Evolutionary conservation across 2,329 filamentous ascomycete species (phyloP).

Genomic region (Huntiella omanensis): DNA sequence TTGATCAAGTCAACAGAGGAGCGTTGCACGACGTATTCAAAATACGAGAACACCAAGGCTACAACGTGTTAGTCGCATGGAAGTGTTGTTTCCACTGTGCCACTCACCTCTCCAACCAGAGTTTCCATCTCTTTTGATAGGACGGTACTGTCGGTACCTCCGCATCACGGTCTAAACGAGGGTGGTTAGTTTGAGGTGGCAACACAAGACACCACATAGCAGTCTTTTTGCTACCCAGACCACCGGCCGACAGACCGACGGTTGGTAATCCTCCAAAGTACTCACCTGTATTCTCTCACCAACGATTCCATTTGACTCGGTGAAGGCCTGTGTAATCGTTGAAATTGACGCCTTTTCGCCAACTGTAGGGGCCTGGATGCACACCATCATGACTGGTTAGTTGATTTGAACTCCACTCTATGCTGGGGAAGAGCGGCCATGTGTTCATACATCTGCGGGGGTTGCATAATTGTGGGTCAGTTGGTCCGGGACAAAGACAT

Average conservation of each 20-base stretch:
- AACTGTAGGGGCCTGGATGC: conserved; percentile 57
- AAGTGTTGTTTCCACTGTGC: background rate
- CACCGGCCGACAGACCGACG: no score
- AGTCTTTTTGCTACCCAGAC: no score
- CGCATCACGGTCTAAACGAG: conserved; percentile 51
- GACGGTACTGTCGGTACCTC: conserved; percentile 74
- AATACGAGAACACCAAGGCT: conserved; percentile 90
- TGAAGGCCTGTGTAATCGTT: conserved; percentile 56
- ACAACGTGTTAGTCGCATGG: conserved; percentile 11
- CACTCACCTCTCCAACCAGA: conserved; percentile 91
- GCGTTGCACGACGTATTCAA: conserved; percentile 59
- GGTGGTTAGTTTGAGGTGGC: background rate
- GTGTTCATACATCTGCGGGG: background rate
- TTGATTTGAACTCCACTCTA: background rate
- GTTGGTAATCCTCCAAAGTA: no score
- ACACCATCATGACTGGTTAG: no score
- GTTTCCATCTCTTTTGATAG: conserved; percentile 80
- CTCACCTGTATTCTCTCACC: no score
- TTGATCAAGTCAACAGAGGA: conserved; percentile 46
- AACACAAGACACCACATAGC: no score
- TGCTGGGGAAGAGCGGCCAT: background rate
- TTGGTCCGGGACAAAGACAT: background rate
- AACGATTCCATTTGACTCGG: no score
- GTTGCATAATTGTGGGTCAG: background rate
- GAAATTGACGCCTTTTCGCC: conserved; percentile 60